A percentile compares a stretch with the other conserved stretches of the same genome.
These are phyloP conservation scores for Pseudotulostoma volvatum DNA, from an alignment of 495 filamentous ascomycete species.

Conservation along the genomic window DNA sequence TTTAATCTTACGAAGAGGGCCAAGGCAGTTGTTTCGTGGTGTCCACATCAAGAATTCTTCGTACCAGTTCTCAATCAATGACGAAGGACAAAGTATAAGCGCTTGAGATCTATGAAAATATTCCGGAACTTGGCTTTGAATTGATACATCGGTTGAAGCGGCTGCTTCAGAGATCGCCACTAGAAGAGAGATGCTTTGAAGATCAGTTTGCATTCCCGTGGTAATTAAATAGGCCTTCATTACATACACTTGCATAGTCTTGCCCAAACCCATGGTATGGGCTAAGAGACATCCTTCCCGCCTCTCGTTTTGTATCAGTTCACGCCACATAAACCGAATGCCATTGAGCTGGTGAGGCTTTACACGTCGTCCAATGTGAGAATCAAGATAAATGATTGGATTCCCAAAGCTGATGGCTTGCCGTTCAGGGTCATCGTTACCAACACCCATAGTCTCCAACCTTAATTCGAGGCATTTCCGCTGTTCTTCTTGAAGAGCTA, in stretches of 20 bases:
- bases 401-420: conserved; percentile 62
- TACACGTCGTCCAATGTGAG: conserved; percentile 28
- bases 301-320: conserved; percentile 43
- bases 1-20: conserved; percentile 34
- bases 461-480: conserved; percentile 27
- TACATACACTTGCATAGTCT: conserved; percentile 72
- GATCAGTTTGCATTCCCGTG: background rate
- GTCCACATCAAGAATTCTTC: conserved; percentile 63
- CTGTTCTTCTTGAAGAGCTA: conserved; percentile 32
- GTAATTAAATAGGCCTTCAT: background rate
- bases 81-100: conserved; percentile 59
- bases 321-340: conserved; percentile 80
- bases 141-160: conserved; percentile 34
- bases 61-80: conserved; percentile 65
- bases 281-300: conserved; percentile 69
- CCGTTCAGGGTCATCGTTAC: conserved; percentile 21
- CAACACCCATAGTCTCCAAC: conserved; percentile 21
- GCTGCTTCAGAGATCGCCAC: conserved; percentile 54
- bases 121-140: conserved; percentile 50
- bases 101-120: conserved; percentile 43
- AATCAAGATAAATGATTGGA: conserved; percentile 36
- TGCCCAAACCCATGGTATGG: conserved; percentile 87
- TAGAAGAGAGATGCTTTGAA: conserved; percentile 52
- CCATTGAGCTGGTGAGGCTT: conserved; percentile 51
- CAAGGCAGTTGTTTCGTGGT: conserved; percentile 31